Evolutionary conservation across 345 rosid species (phyloP), one percentile per base, ranked within the genome.

Genomic region (Euphorbia pulcherrima): DNA sequence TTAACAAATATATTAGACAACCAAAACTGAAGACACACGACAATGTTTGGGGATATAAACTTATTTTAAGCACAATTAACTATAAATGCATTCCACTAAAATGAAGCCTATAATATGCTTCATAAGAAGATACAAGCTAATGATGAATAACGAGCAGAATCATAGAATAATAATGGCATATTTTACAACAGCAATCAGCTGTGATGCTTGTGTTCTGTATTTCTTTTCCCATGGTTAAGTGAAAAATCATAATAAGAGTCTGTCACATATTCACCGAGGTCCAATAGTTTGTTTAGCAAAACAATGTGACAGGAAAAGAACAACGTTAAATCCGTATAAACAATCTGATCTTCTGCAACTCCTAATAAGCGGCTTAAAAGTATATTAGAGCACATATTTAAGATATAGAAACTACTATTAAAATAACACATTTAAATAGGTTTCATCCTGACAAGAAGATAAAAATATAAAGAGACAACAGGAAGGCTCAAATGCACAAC

Each of bases 101-200:
- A 48, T 64, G 57, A 51, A 51, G 13, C 21, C 12, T 41, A 50
- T 53, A 51, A 29, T 65, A 48, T 20, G 50, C n/a, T 50, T 51
- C 2, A 65, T 20, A 18, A 37, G 30, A 53, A 29, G 26, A n/a
- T 20, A 28, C 28, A 33, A 20, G 28, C 46, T 20, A 29, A 3
- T 5, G 37, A 20, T 29, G 13, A 11, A 14, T 50, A 6, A 12
- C 8, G 51, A 21, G 14, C 53, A 11, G 28, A 65, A 39, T 7
- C 11, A 44, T 44, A 2, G 18, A 44, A 44, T 44, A 9, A 39
- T 44, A 44, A n/a, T 6, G 39, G 50, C 17, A 4, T 13, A 62
- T 13, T 23, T 8, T 14, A 24, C 6, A 26, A 8, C 51, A 61
- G 37, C 53, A 23, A 6, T 44, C 67, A 23, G 53, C 67, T 44